Percentiles rank a stretch among this genome's conserved stretches.
Conservation (phyloP, 768 basidiomycete species). For the Chalciporus piperatus region DNA sequence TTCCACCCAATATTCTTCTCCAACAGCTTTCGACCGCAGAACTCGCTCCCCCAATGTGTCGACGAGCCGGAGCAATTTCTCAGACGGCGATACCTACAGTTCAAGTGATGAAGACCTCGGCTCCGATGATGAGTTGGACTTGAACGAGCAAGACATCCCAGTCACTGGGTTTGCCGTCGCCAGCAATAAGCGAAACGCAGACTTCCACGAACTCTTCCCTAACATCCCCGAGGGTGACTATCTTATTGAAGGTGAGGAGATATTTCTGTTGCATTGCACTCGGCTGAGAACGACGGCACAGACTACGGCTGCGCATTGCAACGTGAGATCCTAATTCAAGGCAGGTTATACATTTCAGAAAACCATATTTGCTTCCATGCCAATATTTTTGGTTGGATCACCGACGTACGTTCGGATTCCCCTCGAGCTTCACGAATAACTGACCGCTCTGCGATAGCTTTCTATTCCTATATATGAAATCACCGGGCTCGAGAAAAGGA, state of each 20-base stretch:
- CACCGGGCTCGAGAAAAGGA: constrained; percentile 86
- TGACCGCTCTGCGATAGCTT: constrained; percentile 46
- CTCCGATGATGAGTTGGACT: constrained; percentile 35
- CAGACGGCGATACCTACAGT: constrained; percentile 24
- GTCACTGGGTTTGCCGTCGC: constrained; percentile 98
- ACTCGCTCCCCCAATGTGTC: constrained; percentile 20
- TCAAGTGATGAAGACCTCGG: constrained; percentile 33
- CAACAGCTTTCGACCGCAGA: constrained; percentile 8
- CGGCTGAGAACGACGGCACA: constrained; percentile 30
- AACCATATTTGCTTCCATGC: constrained; percentile 99
- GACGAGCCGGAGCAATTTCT: constrained; percentile 21
- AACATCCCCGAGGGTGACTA: constrained; percentile 92
- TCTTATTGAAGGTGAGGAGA: constrained; percentile 84
- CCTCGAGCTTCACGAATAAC: constrained; percentile 1
- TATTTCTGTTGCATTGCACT: neutral
- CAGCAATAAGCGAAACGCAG: constrained; percentile 88
- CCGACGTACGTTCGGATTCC: constrained; percentile 63
- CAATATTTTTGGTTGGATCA: constrained; percentile 99
- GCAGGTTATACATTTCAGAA: constrained; percentile 93
- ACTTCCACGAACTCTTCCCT: constrained; percentile 93
- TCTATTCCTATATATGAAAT: constrained; percentile 88
- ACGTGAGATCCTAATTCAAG: constrained; percentile 95
- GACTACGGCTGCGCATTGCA: constrained; percentile 98
- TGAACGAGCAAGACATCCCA: constrained; percentile 65
- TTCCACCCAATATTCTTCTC: neutral